A percentile compares a stretch with the other conserved stretches of the same genome.
Evolutionary conservation across 169 alveolate genomes (phyloP).

Genomic region (Eimeria maxima): DNA sequence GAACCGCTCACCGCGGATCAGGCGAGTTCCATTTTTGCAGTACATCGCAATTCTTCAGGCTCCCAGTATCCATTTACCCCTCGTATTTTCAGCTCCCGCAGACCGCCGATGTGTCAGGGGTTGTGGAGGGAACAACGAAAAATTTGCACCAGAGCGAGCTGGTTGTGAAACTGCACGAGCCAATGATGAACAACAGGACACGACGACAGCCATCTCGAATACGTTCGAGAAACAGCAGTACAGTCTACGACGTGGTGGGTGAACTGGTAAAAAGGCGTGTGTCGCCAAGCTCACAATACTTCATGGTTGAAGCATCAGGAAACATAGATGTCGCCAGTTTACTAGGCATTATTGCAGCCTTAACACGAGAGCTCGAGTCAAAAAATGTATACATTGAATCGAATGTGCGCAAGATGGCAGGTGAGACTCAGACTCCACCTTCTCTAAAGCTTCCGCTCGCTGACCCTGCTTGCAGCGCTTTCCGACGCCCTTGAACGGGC

Average conservation of each 20-base stretch:
- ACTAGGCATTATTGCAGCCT: slow-evolving; percentile 37
- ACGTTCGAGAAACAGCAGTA: not conserved
- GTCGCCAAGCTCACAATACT: not conserved
- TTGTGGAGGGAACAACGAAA: not conserved
- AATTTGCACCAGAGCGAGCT: slow-evolving; percentile 15
- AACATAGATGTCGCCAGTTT: slow-evolving; percentile 14
- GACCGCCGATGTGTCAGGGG: slow-evolving; percentile 33
- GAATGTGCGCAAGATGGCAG: not conserved
- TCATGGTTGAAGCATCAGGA: not conserved
- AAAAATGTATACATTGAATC: slow-evolving; percentile 1
- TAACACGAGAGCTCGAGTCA: slow-evolving; percentile 46
- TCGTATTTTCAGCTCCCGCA: not conserved
- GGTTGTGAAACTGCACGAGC: not conserved
- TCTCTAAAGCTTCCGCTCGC: not conserved
- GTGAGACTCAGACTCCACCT: not conserved
- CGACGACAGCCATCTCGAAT: not conserved
- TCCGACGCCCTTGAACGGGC: slow-evolving; percentile 41
- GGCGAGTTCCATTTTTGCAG: not conserved
- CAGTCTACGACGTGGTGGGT: slow-evolving; percentile 9
- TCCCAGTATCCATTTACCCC: not conserved
- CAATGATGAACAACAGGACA: not conserved
- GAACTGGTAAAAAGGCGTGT: not conserved
- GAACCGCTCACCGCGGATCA: not conserved
- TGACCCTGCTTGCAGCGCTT: not conserved
- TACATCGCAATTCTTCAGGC: not conserved